Base-by-base conservation (phyloP, 2,329 filamentous ascomycete species). In the Epichloe uncinata region DNA sequence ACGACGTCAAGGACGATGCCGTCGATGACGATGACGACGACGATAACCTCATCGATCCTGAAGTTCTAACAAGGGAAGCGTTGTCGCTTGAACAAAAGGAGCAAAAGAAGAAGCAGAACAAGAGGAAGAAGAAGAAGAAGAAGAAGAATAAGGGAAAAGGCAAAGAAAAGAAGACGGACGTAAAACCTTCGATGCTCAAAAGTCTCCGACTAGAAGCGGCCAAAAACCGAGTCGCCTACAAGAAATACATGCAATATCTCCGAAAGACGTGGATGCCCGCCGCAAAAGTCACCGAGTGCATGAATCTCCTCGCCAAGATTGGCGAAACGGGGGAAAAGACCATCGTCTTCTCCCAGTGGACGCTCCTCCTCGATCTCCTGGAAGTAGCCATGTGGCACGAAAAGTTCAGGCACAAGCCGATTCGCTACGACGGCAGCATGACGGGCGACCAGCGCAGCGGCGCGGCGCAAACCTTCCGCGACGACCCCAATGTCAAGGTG, bases 401-500 rank as follows among this genome's bases (percentile, higher is more conserved):
- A 5, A 72, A 75, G 12, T 71, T 78, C 16, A 73, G 74, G 0
- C 74, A 81, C 57, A 76, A 73, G 26, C 86, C 78, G 58, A 76
- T 77, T 36, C 81, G 88, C 30, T 84, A 95, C 54, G 88, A 95
- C 60, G 90, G 90, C 38, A 83, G 78, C 52, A 93, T 95, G 86
- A 73, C 73, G 1, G 78, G 83, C 1, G 64, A 71, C 1, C 68
- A 77, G 46, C 85, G 90, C 22, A 87, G 93, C 60, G 68, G 71
- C 7, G 81, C 85, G 0, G 81, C 93, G 43, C 66, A 74, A 11
- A 71, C 75, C 0, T 78, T 95, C 50, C 81, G 84, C 45, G 71
- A 73, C 4, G 78, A 88, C 47, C 73, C 79, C 0, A 63, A 77
- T 1, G 84, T 78, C 56, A 83, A 78, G 1, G 79, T 95, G 56